Conservation (phyloP, 805 yeast species). For the Myxozyma monticola region DNA sequence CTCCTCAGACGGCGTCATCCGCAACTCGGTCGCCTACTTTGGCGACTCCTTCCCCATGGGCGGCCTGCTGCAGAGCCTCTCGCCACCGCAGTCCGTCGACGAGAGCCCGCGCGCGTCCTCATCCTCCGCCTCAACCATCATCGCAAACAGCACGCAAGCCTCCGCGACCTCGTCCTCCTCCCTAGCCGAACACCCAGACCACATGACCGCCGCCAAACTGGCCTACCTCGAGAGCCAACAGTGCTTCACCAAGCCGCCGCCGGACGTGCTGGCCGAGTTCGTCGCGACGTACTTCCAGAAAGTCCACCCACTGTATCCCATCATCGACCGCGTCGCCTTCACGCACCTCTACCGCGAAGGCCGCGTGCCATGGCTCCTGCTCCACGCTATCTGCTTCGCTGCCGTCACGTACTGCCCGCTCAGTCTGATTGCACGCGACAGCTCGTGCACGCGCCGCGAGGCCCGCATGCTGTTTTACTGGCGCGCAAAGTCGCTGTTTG, state of each 20-base stretch:
- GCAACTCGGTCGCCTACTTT: constrained; percentile 6
- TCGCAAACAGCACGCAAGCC: background rate
- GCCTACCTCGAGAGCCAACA: constrained; percentile 7
- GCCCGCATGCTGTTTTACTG: constrained; percentile 21
- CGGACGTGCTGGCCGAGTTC: constrained; percentile 7
- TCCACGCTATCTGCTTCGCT: constrained; percentile 22
- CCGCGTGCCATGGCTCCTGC: constrained; percentile 14
- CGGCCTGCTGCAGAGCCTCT: constrained; percentile 5
- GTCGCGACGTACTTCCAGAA: constrained; percentile 17
- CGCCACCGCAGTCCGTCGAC: background rate
- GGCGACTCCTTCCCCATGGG: constrained; percentile 19
- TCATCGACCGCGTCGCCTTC: constrained; percentile 18
- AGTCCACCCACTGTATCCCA: constrained; percentile 23
- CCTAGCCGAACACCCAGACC: constrained; percentile 3
- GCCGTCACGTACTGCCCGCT: constrained; percentile 16
- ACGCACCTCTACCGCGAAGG: constrained; percentile 4
- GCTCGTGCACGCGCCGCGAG: constrained; percentile 14
- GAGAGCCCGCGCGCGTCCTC: background rate
- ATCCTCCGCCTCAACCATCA: background rate
- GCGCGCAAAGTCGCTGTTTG: constrained; percentile 24
- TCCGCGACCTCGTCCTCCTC: background rate
- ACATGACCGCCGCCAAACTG: constrained; percentile 13
- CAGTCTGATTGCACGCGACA: constrained; percentile 1
- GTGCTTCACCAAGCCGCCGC: constrained; percentile 17
- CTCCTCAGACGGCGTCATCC: background rate